phyloP scores from a whole-genome alignment of 129 eudicot species.

The Pseudognaphalium luteoalbum region DNA sequence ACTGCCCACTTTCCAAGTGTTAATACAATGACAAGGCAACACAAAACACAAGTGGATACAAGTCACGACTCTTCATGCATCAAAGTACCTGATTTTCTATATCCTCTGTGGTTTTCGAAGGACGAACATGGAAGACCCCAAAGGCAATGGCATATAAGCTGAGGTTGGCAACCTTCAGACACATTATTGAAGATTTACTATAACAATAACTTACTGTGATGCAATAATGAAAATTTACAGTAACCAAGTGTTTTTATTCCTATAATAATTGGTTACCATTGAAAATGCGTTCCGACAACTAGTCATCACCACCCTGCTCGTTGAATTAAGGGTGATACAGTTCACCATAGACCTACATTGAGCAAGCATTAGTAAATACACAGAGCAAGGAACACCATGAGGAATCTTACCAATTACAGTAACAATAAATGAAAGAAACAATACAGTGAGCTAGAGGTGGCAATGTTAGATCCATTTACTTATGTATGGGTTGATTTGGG shows the following conservation, averaged over 20 bases:
- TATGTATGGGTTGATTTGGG: neutral
- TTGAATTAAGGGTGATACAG: slow-evolving; percentile 80
- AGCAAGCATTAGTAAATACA: slow-evolving; percentile 9
- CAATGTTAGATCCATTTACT: neutral
- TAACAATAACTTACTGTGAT: neutral
- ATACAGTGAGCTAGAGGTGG: neutral
- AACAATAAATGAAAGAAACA: neutral
- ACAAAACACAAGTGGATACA: neutral
- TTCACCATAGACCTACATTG: slow-evolving; percentile 90
- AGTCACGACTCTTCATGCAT: neutral
- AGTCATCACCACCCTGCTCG: slow-evolving; percentile 84
- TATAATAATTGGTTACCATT: slow-evolving; percentile 49
- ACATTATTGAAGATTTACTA: neutral
- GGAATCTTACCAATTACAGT: neutral
- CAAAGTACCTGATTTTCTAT: slow-evolving; percentile 77
- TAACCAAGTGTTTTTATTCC: neutral
- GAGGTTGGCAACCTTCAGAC: slow-evolving; percentile 77
- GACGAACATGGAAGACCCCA: slow-evolving; percentile 46
- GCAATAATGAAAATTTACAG: too few relatives aligned
- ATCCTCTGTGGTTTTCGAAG: slow-evolving; percentile 43
- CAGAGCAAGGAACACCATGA: neutral
- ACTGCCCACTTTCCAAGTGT: slow-evolving; percentile 43
- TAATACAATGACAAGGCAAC: slow-evolving; percentile 16
- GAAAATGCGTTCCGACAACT: slow-evolving; percentile 96
- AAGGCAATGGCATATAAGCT: slow-evolving; percentile 87